Percentiles rank a stretch among this genome's conserved stretches.
Evolutionary conservation across 2,329 filamentous ascomycete genomes (phyloP).

Genomic region (Fonsecaea pedrosoi): DNA sequence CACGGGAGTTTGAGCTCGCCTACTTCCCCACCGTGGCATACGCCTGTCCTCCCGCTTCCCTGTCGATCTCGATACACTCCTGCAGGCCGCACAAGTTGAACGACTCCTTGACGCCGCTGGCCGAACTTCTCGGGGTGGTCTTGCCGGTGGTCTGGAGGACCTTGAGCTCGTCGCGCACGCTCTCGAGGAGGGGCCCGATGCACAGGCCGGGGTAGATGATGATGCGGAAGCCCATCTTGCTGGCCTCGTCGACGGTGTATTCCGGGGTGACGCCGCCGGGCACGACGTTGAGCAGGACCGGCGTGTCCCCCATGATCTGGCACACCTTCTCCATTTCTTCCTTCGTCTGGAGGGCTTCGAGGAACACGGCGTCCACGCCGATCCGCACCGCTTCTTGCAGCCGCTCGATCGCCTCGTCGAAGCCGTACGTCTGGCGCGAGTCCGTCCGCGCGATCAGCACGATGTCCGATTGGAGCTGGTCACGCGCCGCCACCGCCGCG

Average conservation of each 20-base stretch:
- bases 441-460: conserved; percentile 55
- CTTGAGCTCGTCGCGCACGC: conserved; percentile 48
- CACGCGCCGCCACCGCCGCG: conserved; percentile 49
- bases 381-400: conserved; percentile 49
- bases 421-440: conserved; percentile 46
- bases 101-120: conserved; percentile 47
- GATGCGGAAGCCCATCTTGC: conserved; percentile 51
- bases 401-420: conserved; percentile 49
- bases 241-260: conserved; percentile 48
- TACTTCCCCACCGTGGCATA: conserved; percentile 31
- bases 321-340: conserved; percentile 48
- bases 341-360: conserved; percentile 50
- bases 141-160: conserved; percentile 48
- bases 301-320: conserved; percentile 48
- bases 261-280: conserved; percentile 53
- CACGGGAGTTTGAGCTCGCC: not conserved
- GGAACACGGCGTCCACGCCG: conserved; percentile 52
- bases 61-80: conserved; percentile 51
- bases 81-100: conserved; percentile 54
- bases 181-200: conserved; percentile 48
- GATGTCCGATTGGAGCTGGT: conserved; percentile 49
- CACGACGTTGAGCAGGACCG: conserved; percentile 54
- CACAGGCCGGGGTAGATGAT: conserved; percentile 53
- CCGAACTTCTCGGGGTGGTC: conserved; percentile 40
- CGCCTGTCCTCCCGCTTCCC: conserved; percentile 47